phyloP scores from a whole-genome alignment of 495 filamentous ascomycete genomes.

The Neurospora sp. region DNA sequence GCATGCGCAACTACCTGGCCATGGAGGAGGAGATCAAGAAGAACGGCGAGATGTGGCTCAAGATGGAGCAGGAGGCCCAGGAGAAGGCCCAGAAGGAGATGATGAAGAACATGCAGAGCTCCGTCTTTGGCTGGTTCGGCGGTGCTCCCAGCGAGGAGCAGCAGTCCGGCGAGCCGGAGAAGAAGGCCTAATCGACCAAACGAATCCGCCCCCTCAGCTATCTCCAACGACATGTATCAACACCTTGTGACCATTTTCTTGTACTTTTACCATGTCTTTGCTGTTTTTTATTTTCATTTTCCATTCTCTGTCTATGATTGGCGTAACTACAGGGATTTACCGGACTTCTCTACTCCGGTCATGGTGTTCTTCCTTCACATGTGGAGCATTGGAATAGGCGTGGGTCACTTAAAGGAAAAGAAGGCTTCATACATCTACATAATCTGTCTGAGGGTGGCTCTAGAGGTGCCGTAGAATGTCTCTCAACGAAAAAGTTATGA shows the following conservation, averaged over 20 bases:
- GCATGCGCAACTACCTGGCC: constrained; percentile 77
- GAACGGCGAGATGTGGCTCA: constrained; percentile 89
- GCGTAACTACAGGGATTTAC: neutral
- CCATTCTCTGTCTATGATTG: neutral
- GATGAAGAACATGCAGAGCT: constrained; percentile 67
- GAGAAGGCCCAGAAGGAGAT: constrained; percentile 80
- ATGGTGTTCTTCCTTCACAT: constrained; percentile 3
- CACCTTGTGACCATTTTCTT: constrained; percentile 2
- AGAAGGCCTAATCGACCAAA: constrained; percentile 4
- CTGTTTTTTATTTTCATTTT: neutral
- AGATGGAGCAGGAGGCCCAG: constrained; percentile 75
- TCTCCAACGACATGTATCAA: constrained; percentile 7
- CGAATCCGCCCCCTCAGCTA: neutral
- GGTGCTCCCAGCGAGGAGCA: constrained; percentile 1
- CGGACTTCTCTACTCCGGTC: constrained; percentile 1
- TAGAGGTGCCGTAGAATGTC: constrained; percentile 3
- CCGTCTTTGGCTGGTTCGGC: constrained; percentile 39
- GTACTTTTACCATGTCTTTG: neutral
- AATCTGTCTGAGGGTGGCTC: constrained; percentile 2
- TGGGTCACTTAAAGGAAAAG: neutral
- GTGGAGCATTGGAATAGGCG: constrained; percentile 9
- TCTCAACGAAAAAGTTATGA: neutral
- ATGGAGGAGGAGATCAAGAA: constrained; percentile 81
- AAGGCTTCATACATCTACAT: constrained; percentile 7
- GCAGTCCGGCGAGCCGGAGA: constrained; percentile 3